phyloP scores from a whole-genome alignment of 495 filamentous ascomycete genomes.

The Trichoderma reesei region DNA sequence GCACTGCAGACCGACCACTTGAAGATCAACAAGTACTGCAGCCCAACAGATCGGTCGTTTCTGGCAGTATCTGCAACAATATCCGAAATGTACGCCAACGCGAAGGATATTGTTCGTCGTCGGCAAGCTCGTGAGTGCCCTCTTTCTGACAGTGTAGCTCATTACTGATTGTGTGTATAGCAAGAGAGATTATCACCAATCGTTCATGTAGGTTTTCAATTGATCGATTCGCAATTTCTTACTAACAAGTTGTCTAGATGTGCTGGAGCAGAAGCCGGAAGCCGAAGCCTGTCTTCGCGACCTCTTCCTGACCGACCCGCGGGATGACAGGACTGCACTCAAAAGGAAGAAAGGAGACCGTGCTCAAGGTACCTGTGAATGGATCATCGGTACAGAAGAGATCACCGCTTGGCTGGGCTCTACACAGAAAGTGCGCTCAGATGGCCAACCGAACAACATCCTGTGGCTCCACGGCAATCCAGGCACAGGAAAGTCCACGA shows the following conservation, averaged over 20 bases:
- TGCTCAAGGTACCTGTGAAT: conserved; percentile 21
- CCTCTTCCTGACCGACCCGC: conserved; percentile 17
- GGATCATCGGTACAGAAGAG: conserved; percentile 21
- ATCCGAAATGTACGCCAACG: not conserved
- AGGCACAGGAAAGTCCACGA: conserved; percentile 24
- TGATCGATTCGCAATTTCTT: not conserved
- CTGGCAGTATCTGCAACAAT: conserved; percentile 6
- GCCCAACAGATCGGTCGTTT: conserved; percentile 10
- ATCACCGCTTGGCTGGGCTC: conserved; percentile 15
- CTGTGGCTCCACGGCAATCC: conserved; percentile 22
- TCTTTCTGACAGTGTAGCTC: not conserved
- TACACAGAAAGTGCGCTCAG: not conserved
- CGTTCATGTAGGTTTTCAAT: not conserved
- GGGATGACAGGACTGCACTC: conserved; percentile 15
- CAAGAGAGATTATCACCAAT: not conserved
- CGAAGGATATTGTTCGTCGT: not conserved
- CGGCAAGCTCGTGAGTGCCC: not conserved
- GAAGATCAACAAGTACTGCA: conserved; percentile 11
- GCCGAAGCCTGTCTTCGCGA: conserved; percentile 12
- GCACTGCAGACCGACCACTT: conserved; percentile 7
- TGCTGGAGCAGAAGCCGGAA: conserved; percentile 1
- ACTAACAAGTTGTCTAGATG: not conserved
- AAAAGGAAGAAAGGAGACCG: conserved; percentile 18
- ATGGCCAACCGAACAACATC: not conserved
- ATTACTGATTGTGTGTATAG: not conserved